Conservation (phyloP, 495 filamentous ascomycete species). For the Aeminium ludgeri region DNA sequence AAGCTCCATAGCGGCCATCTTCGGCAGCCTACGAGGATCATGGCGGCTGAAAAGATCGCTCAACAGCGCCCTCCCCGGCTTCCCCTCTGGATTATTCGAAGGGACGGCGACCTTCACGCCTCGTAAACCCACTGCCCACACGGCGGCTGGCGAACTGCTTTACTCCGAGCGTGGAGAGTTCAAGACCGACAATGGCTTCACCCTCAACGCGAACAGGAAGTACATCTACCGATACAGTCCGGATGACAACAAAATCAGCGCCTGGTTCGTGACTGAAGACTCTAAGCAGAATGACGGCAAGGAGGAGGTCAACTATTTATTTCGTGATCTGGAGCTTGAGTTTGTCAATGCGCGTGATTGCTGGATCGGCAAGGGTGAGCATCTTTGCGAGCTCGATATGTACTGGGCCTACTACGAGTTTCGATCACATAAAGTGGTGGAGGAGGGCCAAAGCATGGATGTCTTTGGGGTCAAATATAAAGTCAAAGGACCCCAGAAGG, state of each 20-base stretch:
- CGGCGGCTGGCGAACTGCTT: slow-evolving; percentile 38
- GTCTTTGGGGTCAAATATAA: slow-evolving; percentile 43
- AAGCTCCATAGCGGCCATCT: slow-evolving; percentile 7
- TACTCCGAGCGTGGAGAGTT: slow-evolving; percentile 50
- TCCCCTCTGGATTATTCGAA: slow-evolving; percentile 42
- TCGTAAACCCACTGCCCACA: slow-evolving; percentile 21
- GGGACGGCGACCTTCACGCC: slow-evolving; percentile 50
- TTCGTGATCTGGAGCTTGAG: slow-evolving; percentile 38
- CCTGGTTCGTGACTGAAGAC: slow-evolving; percentile 44
- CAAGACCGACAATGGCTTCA: slow-evolving; percentile 25
- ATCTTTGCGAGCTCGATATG: slow-evolving; percentile 49
- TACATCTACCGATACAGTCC: slow-evolving; percentile 45
- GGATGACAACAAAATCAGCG: slow-evolving; percentile 36
- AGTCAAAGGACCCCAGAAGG: slow-evolving; percentile 52
- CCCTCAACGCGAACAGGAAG: slow-evolving; percentile 22
- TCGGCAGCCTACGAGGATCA: slow-evolving; percentile 14
- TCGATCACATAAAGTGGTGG: slow-evolving; percentile 5
- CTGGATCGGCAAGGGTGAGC: slow-evolving; percentile 41
- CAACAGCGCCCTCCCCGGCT: slow-evolving; percentile 30
- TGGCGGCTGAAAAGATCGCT: slow-evolving; percentile 46
- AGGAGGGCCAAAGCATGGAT: slow-evolving; percentile 30
- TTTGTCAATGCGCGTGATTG: slow-evolving; percentile 9
- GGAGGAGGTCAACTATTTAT: slow-evolving; percentile 44
- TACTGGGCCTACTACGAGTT: slow-evolving; percentile 50
- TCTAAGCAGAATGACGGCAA: slow-evolving; percentile 28